phyloP scores from a whole-genome alignment of 495 filamentous ascomycete species.

The Acidiella bohemica region DNA sequence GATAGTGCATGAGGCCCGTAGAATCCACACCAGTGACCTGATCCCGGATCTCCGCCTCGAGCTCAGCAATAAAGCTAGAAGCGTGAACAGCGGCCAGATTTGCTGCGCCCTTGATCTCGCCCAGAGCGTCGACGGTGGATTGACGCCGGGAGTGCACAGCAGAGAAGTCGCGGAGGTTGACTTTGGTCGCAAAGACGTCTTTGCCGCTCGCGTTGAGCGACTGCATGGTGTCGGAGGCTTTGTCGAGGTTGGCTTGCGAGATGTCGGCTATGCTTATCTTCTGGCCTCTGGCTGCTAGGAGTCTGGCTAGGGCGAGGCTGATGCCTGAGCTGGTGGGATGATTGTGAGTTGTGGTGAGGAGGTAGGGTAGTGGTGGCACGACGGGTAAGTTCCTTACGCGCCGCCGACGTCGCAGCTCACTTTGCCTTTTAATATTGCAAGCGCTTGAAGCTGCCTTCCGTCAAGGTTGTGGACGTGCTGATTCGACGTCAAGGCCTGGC shows the following conservation, averaged over 20 bases:
- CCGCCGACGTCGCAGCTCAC: too few relatives aligned
- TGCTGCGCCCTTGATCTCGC: constrained; percentile 26
- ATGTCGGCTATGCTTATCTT: constrained; percentile 16
- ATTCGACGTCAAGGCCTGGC: too few relatives aligned
- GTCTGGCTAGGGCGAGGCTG: constrained; percentile 13
- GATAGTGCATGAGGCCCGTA: constrained; percentile 22
- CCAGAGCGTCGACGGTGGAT: constrained; percentile 23
- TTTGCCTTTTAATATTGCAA: too few relatives aligned
- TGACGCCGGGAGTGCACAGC: constrained; percentile 33
- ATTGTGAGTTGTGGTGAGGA: too few relatives aligned
- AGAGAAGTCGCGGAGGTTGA: constrained; percentile 23
- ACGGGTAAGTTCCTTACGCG: too few relatives aligned
- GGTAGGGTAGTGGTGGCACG: too few relatives aligned
- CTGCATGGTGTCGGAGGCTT: constrained; percentile 2
- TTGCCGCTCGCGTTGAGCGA: neutral
- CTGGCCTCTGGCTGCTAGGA: constrained; percentile 11
- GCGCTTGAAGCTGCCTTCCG: too few relatives aligned
- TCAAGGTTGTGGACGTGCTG: too few relatives aligned
- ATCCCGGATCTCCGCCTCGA: constrained; percentile 25
- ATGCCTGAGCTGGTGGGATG: too few relatives aligned
- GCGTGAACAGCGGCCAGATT: constrained; percentile 31
- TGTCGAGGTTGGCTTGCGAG: constrained; percentile 9
- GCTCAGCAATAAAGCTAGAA: neutral
- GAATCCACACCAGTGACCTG: constrained; percentile 12
- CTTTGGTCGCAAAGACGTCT: constrained; percentile 12